phyloP scores from a whole-genome alignment of 306 rosid species.

The Arachis hypogaea region DNA sequence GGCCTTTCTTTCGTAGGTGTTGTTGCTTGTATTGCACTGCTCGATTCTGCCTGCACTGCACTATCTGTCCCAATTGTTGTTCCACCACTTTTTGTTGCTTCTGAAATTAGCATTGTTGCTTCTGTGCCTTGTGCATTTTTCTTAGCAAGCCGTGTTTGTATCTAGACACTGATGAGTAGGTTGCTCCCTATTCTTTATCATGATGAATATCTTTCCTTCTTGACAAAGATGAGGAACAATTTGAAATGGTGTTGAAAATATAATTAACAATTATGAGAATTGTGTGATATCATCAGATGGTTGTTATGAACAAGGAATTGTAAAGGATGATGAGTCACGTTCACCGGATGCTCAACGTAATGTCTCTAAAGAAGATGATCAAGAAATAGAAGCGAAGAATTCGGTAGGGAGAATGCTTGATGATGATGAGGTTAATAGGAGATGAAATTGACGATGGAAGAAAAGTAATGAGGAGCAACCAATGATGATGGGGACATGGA shows the following conservation, averaged over 20 bases:
- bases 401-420: not conserved
- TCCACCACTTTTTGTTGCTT: slow-evolving; percentile 68
- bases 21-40: too few relatives aligned
- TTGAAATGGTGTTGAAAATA: slow-evolving; percentile 36
- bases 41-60: too few relatives aligned
- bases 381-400: slow-evolving; percentile 21
- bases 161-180: slow-evolving; percentile 60
- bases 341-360: slow-evolving; percentile 1
- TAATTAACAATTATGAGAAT: not conserved
- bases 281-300: not conserved
- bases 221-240: slow-evolving; percentile 9
- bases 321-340: not conserved
- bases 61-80: slow-evolving; percentile 60
- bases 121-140: slow-evolving; percentile 66
- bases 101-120: slow-evolving; percentile 70
- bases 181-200: slow-evolving; percentile 55
- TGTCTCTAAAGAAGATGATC: slow-evolving; percentile 19
- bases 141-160: slow-evolving; percentile 63
- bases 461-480: slow-evolving; percentile 32
- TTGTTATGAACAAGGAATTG: slow-evolving; percentile 22
- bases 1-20: too few relatives aligned
- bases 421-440: not conserved
- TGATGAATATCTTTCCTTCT: not conserved
- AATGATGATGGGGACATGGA: slow-evolving; percentile 4
- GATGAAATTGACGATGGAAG: slow-evolving; percentile 20